A percentile compares a stretch with the other conserved stretches of the same genome.
Conservation (phyloP, 768 basidiomycete genomes). For the Mycena crocata region DNA sequence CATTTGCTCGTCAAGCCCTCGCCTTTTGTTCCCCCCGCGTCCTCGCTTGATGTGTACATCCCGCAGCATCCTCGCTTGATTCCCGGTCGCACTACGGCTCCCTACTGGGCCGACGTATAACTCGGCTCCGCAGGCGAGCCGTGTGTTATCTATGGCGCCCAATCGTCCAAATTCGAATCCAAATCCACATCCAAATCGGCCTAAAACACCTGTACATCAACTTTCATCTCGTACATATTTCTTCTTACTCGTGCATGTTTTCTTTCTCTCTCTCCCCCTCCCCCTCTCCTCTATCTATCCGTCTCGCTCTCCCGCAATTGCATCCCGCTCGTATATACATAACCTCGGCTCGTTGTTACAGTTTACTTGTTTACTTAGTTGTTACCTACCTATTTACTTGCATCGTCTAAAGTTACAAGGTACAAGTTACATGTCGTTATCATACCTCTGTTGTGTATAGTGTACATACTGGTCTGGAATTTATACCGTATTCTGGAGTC, state of each 20-base stretch:
- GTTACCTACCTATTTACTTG: constrained; percentile 20
- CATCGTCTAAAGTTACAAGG: constrained; percentile 23
- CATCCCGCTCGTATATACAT: constrained; percentile 14
- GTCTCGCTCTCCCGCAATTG: constrained; percentile 1
- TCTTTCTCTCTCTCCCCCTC: not conserved
- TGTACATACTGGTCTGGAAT: constrained; percentile 21
- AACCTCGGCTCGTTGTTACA: constrained; percentile 17
- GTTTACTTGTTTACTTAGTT: constrained; percentile 10
- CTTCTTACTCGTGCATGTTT: too few relatives aligned
- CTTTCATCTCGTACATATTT: too few relatives aligned
- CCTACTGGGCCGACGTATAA: constrained; percentile 20
- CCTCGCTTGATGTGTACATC: not conserved
- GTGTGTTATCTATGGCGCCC: not conserved
- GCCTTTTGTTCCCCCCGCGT: not conserved
- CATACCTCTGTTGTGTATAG: constrained; percentile 30
- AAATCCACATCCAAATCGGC: constrained; percentile 26
- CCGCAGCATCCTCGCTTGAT: constrained; percentile 23
- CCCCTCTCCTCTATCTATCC: constrained; percentile 8
- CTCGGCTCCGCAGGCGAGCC: constrained; percentile 1
- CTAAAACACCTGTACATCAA: constrained; percentile 29
- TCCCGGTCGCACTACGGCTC: constrained; percentile 11
- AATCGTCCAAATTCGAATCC: too few relatives aligned
- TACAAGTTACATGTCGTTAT: constrained; percentile 28
- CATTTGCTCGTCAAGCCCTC: constrained; percentile 10
- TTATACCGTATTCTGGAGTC: constrained; percentile 24